These are phyloP conservation scores for Suillus cothurnatus DNA, from an alignment of 768 basidiomycete genomes.

Conservation along the genomic window DNA sequence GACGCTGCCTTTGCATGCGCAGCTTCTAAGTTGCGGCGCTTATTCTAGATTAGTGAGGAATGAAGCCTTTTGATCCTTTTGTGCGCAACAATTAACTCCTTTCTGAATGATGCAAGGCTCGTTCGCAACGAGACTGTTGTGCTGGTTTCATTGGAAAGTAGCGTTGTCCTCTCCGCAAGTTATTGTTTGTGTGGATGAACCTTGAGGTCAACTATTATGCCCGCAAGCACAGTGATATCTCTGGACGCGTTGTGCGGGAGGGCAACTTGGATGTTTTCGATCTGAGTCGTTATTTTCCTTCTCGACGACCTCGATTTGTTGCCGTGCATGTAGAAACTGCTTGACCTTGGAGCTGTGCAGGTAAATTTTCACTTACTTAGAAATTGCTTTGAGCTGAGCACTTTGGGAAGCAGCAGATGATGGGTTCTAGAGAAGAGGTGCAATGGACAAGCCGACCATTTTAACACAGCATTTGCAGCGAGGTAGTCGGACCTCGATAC, in stretches of 20 bases:
- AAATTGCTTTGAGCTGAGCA: not conserved
- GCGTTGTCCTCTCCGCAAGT: not conserved
- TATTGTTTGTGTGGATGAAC: not conserved
- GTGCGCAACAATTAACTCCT: not conserved
- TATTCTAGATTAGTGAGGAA: not conserved
- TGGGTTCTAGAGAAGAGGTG: not conserved
- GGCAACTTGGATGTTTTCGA: not conserved
- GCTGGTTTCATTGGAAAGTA: not conserved
- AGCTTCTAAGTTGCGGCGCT: not conserved
- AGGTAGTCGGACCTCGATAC: not conserved
- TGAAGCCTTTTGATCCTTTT: not conserved
- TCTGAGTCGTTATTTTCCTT: not conserved
- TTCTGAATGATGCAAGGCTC: not conserved
- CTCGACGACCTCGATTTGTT: not conserved
- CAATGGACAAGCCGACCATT: not conserved
- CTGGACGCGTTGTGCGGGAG: not conserved
- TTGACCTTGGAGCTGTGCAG: no score
- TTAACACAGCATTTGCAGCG: not conserved
- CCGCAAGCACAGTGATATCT: not conserved
- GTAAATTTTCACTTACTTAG: not conserved
- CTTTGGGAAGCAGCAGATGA: not conserved
- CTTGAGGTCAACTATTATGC: not conserved
- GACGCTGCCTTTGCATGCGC: not conserved
- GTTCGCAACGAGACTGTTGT: not conserved
- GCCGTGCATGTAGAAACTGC: not conserved